These are phyloP conservation scores for Annulohypoxylon maeteangense DNA, from an alignment of 495 filamentous ascomycete species.

Conservation along the genomic window DNA sequence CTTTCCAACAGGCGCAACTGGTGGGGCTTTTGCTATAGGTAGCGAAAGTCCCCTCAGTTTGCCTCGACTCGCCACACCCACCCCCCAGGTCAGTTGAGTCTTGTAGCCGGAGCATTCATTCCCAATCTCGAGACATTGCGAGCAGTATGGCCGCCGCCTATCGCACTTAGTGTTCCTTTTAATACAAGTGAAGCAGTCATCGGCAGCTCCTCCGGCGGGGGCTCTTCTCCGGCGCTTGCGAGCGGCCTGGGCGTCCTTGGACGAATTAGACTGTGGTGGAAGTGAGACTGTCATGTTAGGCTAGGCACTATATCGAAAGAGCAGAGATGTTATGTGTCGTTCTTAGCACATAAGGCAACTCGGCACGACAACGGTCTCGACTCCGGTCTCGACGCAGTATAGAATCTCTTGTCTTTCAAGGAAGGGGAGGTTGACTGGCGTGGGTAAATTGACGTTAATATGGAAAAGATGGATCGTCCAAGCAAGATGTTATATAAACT, in stretches of 20 bases:
- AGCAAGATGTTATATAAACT: slow-evolving; percentile 47
- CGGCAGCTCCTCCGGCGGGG: slow-evolving; percentile 86
- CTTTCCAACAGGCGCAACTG: slow-evolving; percentile 60
- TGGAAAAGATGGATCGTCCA: slow-evolving; percentile 53
- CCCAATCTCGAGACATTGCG: slow-evolving; percentile 89
- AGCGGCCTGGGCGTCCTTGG: slow-evolving; percentile 57
- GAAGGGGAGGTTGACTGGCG: slow-evolving; percentile 51
- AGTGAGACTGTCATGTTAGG: slow-evolving; percentile 59
- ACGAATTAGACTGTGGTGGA: slow-evolving; percentile 51
- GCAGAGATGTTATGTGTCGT: slow-evolving; percentile 39
- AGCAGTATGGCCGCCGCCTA: slow-evolving; percentile 92
- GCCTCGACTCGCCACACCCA: slow-evolving; percentile 94
- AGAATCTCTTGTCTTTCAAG: slow-evolving; percentile 51
- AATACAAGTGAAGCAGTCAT: slow-evolving; percentile 95
- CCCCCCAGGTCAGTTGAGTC: slow-evolving; percentile 96
- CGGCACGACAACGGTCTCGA: slow-evolving; percentile 39
- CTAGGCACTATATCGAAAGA: slow-evolving; percentile 39
- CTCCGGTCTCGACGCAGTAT: slow-evolving; percentile 51
- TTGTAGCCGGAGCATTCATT: slow-evolving; percentile 98
- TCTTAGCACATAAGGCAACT: slow-evolving; percentile 48
- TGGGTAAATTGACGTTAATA: slow-evolving; percentile 60
- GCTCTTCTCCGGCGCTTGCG: slow-evolving; percentile 90
- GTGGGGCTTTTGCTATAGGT: slow-evolving; percentile 80
- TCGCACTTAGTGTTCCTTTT: slow-evolving; percentile 88
- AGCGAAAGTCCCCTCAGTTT: slow-evolving; percentile 91